Conservation (phyloP, 2,329 filamentous ascomycete genomes). For the Daldinia sp. region DNA sequence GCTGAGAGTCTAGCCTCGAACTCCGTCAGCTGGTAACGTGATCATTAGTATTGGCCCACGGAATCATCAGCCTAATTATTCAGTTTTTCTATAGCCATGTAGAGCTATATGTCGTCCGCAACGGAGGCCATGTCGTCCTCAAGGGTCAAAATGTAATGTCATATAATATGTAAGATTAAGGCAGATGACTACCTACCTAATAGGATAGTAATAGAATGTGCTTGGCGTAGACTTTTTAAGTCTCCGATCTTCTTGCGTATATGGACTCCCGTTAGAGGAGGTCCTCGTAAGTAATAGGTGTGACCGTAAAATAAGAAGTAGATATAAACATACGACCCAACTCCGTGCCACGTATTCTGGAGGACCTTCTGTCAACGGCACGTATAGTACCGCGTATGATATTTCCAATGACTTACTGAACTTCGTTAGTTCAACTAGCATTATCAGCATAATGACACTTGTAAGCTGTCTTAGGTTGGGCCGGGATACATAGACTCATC, state of each 20-base stretch:
- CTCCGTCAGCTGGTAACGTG: too few species aligned
- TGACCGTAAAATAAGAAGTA: neutral
- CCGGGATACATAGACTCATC: neutral
- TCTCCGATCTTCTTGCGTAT: conserved; percentile 4
- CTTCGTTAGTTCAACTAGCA: too few species aligned
- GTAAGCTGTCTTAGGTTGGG: neutral
- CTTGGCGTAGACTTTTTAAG: neutral
- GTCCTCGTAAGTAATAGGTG: neutral
- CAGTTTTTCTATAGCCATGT: too few species aligned
- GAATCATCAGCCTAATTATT: too few species aligned
- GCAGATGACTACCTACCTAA: neutral
- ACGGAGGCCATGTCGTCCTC: neutral
- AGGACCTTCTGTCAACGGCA: conserved; percentile 1
- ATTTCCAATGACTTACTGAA: neutral
- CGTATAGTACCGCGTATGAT: neutral
- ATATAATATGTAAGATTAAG: neutral
- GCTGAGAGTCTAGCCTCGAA: too few species aligned
- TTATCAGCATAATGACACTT: neutral
- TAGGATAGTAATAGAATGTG: neutral
- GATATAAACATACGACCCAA: neutral
- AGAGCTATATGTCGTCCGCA: too few species aligned
- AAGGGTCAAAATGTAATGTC: neutral
- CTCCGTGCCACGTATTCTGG: conserved; percentile 8
- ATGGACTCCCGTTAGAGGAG: neutral
- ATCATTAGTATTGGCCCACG: too few species aligned